Evolutionary conservation across 2,329 filamentous ascomycete species (phyloP).

Genomic region (Lasiodiplodia sp.): DNA sequence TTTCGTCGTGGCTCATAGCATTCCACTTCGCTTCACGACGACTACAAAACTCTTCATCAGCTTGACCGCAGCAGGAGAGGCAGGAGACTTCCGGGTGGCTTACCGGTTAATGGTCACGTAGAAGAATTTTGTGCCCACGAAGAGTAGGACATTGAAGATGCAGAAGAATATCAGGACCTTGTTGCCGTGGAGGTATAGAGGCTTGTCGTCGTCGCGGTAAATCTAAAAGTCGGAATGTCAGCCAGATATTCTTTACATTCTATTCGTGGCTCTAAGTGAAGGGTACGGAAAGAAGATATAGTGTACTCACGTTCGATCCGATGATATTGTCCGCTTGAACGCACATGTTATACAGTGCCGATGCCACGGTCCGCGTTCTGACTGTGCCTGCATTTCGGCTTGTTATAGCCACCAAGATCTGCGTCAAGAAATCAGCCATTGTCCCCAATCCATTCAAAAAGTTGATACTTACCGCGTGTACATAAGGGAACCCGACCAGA

Average conservation of each 20-base stretch:
- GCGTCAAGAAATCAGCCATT: neutral
- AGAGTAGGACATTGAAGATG: slow-evolving; percentile 56
- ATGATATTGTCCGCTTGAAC: slow-evolving; percentile 52
- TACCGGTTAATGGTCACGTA: slow-evolving; percentile 57
- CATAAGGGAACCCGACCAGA: slow-evolving; percentile 50
- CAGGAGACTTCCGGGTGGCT: slow-evolving; percentile 31
- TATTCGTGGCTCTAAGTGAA: slow-evolving; percentile 29
- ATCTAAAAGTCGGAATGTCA: slow-evolving; percentile 41
- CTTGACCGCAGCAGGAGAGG: neutral
- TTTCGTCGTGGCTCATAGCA: slow-evolving; percentile 57
- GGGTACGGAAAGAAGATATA: slow-evolving; percentile 19
- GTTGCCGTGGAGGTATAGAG: slow-evolving; percentile 63
- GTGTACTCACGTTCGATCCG: slow-evolving; percentile 35
- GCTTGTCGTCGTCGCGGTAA: slow-evolving; percentile 62
- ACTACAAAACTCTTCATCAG: neutral
- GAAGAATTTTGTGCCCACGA: slow-evolving; percentile 58
- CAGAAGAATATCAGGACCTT: slow-evolving; percentile 59
- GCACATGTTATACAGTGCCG: slow-evolving; percentile 67
- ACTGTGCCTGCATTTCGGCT: slow-evolving; percentile 70
- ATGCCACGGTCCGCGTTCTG: slow-evolving; percentile 67
- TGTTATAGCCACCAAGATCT: slow-evolving; percentile 65
- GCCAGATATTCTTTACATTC: slow-evolving; percentile 36
- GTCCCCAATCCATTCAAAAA: neutral
- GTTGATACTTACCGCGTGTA: slow-evolving; percentile 52
- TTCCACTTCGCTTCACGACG: slow-evolving; percentile 57